Conservation (phyloP, 768 basidiomycete genomes). For the Krasilnikovozyma curviuscula region DNA sequence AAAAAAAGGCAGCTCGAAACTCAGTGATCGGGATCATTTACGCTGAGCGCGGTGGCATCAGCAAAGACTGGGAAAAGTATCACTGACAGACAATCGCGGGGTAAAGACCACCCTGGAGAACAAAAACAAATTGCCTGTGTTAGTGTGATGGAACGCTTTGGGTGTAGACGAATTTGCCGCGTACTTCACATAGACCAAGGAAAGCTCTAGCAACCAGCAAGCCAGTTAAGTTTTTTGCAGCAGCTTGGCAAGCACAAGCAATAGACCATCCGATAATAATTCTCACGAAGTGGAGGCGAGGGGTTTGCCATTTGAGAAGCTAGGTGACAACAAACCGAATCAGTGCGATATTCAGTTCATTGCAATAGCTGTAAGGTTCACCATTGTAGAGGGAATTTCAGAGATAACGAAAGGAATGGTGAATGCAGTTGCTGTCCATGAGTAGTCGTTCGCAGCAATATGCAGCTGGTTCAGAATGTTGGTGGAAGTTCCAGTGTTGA, state of each 20-base stretch:
- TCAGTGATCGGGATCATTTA: no score
- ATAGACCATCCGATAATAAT: conserved; percentile 13
- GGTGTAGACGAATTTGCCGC: no score
- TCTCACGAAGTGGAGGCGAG: conserved; percentile 8
- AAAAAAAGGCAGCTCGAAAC: no score
- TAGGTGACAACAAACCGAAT: background rate
- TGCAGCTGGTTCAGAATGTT: conserved; percentile 17
- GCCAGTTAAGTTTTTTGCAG: conserved; percentile 8
- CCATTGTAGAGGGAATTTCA: conserved; percentile 13
- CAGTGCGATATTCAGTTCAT: background rate
- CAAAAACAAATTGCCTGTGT: no score
- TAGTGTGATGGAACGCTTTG: no score
- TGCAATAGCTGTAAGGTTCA: background rate
- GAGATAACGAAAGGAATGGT: conserved; percentile 16
- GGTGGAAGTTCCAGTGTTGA: conserved; percentile 11
- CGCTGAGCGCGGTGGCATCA: no score
- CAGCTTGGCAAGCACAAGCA: conserved; percentile 9
- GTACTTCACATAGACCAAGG: conserved; percentile 5
- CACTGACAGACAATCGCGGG: conserved; percentile 16
- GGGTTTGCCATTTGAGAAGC: background rate
- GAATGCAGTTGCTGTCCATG: conserved; percentile 14
- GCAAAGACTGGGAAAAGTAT: no score
- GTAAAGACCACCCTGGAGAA: conserved; percentile 16
- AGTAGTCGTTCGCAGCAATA: conserved; percentile 17
- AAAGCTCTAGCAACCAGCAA: conserved; percentile 11